phyloP scores from a whole-genome alignment of 345 rosid genomes.

The Brassica carinata region DNA sequence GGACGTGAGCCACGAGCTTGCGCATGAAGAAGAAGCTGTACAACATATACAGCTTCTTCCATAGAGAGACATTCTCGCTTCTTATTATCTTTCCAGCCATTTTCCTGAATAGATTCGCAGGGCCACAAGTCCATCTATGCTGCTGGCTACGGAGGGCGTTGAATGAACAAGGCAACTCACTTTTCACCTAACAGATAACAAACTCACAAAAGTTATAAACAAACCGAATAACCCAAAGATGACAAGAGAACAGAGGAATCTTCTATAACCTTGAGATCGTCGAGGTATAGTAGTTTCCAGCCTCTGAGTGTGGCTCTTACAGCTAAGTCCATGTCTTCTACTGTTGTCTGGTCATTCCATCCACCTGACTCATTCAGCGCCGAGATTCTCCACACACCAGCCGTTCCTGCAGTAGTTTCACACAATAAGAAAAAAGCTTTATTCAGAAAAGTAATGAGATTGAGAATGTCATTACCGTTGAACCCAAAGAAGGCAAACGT shows the following conservation, averaged over 20 bases:
- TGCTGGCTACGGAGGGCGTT: slow-evolving; percentile 55
- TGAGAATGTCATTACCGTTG: slow-evolving; percentile 42
- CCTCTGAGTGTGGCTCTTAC: slow-evolving; percentile 58
- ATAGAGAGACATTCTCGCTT: slow-evolving; percentile 50
- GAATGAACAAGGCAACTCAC: slow-evolving; percentile 66
- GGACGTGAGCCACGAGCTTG: slow-evolving; percentile 52
- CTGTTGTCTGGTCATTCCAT: slow-evolving; percentile 64
- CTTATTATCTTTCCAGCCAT: slow-evolving; percentile 52
- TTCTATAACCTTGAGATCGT: slow-evolving; percentile 44
- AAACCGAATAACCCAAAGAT: neutral
- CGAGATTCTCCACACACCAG: slow-evolving; percentile 57
- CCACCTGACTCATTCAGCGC: slow-evolving; percentile 59
- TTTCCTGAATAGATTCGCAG: slow-evolving; percentile 60
- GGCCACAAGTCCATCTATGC: slow-evolving; percentile 67
- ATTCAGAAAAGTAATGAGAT: neutral
- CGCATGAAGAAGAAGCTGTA: slow-evolving; percentile 56
- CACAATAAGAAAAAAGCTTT: slow-evolving; percentile 11
- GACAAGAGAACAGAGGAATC: neutral
- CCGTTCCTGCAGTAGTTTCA: slow-evolving; percentile 45
- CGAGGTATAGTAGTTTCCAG: slow-evolving; percentile 56
- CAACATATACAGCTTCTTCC: slow-evolving; percentile 55
- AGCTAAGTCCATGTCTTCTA: slow-evolving; percentile 70
- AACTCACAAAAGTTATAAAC: neutral
- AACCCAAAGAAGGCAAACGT: slow-evolving; percentile 60
- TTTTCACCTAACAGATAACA: slow-evolving; percentile 41